A percentile compares a stretch with the other conserved stretches of the same genome.
These are phyloP conservation scores for Nemania sp. DNA, from an alignment of 2,329 filamentous ascomycete genomes.

Conservation along the genomic window DNA sequence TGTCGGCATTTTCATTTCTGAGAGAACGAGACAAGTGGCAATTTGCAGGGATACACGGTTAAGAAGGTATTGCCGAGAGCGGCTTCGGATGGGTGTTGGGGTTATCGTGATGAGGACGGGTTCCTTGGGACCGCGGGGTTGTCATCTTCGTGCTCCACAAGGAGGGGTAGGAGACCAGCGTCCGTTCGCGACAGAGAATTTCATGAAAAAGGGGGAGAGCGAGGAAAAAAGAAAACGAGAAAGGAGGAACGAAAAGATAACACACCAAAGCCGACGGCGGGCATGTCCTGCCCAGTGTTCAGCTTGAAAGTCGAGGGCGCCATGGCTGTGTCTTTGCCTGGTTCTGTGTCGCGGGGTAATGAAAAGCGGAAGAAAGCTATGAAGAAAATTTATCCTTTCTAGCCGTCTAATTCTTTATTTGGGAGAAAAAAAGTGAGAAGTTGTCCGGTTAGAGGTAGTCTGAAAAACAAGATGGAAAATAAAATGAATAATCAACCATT, in stretches of 20 bases:
- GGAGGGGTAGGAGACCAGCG: background rate
- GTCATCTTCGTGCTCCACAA: background rate
- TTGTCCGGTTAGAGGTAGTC: background rate
- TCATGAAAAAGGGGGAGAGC: background rate
- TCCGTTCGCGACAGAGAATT: background rate
- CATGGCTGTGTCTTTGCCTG: constrained; percentile 49
- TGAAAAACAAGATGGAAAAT: background rate
- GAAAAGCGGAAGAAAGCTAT: background rate
- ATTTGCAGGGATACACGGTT: background rate
- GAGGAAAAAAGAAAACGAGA: background rate
- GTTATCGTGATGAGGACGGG: constrained; percentile 3
- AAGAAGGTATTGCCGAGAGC: background rate
- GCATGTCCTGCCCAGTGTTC: constrained; percentile 67
- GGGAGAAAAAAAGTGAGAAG: background rate
- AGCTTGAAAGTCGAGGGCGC: constrained; percentile 63
- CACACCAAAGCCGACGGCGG: constrained; percentile 65
- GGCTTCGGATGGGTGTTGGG: background rate
- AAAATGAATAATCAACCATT: background rate
- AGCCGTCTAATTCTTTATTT: too few relatives aligned
- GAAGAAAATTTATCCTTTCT: too few relatives aligned
- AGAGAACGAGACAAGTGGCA: background rate
- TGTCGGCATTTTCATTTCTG: background rate
- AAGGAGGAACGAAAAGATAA: background rate
- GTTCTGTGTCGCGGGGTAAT: constrained; percentile 4
- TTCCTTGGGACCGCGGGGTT: background rate